Conservation (phyloP, 441 rosid genomes). For the Adansonia gregorii region DNA sequence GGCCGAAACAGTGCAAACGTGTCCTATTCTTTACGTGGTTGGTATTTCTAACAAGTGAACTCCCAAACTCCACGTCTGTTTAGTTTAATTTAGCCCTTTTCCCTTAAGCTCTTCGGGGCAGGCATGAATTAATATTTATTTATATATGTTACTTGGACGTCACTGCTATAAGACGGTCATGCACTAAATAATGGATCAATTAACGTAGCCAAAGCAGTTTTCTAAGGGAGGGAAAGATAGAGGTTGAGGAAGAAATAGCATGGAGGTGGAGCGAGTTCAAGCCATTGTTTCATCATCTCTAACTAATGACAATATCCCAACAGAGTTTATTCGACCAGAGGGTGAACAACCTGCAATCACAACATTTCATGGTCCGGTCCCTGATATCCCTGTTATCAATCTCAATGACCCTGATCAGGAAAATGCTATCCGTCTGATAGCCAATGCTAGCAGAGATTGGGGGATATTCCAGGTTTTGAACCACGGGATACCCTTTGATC, state of each 20-base stretch:
- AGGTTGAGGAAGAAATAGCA: neutral
- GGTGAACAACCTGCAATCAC: slow-evolving; percentile 57
- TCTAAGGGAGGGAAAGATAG: neutral
- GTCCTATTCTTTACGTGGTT: neutral
- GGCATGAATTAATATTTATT: neutral
- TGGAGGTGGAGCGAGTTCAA: slow-evolving; percentile 57
- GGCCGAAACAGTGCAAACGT: neutral
- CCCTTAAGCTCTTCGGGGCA: neutral
- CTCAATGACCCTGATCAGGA: slow-evolving; percentile 36
- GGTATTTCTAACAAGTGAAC: neutral
- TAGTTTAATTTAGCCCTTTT: neutral
- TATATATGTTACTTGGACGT: neutral
- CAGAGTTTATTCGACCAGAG: slow-evolving; percentile 53
- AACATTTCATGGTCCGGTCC: slow-evolving; percentile 48
- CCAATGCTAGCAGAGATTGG: slow-evolving; percentile 52
- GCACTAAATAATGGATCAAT: neutral
- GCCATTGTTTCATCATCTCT: slow-evolving; percentile 41
- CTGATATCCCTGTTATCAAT: slow-evolving; percentile 58
- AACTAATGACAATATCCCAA: slow-evolving; percentile 39
- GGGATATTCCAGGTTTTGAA: slow-evolving; percentile 66
- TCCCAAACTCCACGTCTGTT: neutral
- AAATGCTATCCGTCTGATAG: slow-evolving; percentile 32
- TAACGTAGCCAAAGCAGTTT: neutral
- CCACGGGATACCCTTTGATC: slow-evolving; percentile 55
- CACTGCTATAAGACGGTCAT: neutral